Conservation (phyloP, 2,329 filamentous ascomycete genomes). For the Aspergillus transmontanensis region DNA sequence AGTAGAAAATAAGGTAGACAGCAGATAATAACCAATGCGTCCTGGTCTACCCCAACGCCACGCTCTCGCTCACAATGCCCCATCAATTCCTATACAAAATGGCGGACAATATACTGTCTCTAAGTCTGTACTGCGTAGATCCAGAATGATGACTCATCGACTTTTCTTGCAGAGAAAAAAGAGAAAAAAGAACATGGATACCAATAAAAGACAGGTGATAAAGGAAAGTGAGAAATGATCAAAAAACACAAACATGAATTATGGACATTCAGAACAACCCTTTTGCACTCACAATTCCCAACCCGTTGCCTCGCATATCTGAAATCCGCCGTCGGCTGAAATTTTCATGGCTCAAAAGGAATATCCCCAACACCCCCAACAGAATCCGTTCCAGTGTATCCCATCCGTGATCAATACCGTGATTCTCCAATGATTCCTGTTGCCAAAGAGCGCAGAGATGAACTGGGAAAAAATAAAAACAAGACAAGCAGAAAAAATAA, state of each 20-base stretch:
- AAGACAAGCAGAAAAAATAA: conserved; percentile 19
- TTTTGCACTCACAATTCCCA: conserved; percentile 36
- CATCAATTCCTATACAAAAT: conserved; percentile 1
- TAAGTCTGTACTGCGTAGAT: conserved; percentile 3
- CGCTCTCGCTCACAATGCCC: neutral
- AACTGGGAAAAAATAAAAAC: conserved; percentile 20
- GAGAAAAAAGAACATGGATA: conserved; percentile 4
- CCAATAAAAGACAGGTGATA: conserved; percentile 11
- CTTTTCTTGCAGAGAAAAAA: conserved; percentile 15
- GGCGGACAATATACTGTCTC: conserved; percentile 1
- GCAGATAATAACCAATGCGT: neutral
- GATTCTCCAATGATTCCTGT: conserved; percentile 42
- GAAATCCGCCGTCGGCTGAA: conserved; percentile 27
- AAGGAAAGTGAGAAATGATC: conserved; percentile 9
- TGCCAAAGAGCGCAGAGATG: conserved; percentile 38
- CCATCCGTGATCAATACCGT: conserved; percentile 43
- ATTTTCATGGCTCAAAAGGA: conserved; percentile 38
- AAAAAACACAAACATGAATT: conserved; percentile 21
- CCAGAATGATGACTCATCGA: conserved; percentile 13
- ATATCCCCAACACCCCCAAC: conserved; percentile 44
- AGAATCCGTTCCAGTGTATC: conserved; percentile 42
- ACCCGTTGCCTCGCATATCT: conserved; percentile 28
- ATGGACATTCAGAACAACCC: conserved; percentile 36
- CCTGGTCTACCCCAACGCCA: neutral
- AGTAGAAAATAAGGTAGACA: neutral